These are phyloP conservation scores for Protea cynaroides DNA, from an alignment of 164 flowering plant species.

Conservation along the genomic window DNA sequence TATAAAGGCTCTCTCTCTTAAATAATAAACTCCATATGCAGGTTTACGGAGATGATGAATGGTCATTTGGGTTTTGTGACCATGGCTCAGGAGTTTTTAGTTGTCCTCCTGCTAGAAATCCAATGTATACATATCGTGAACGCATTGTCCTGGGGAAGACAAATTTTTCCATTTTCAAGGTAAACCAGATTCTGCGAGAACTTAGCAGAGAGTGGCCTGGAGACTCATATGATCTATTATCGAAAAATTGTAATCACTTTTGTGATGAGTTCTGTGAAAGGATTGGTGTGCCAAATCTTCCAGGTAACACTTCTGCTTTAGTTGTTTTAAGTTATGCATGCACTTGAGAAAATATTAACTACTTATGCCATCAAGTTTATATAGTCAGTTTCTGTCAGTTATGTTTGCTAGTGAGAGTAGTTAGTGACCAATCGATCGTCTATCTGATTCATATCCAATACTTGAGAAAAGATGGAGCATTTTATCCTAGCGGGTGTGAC, in stretches of 20 bases:
- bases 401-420: no score
- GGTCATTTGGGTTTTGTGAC: constrained; percentile 97
- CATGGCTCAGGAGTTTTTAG: constrained; percentile 88
- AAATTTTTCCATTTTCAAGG: constrained; percentile 44
- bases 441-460: no score
- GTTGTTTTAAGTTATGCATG: neutral
- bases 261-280: constrained; percentile 89
- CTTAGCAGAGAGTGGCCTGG: constrained; percentile 97
- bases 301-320: constrained; percentile 44
- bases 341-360: no score
- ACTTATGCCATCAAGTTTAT: no score
- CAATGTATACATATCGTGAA: constrained; percentile 94
- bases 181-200: constrained; percentile 80
- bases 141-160: constrained; percentile 71
- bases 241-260: constrained; percentile 96
- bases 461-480: no score
- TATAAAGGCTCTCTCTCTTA: no score
- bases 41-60: constrained; percentile 91
- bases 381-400: no score
- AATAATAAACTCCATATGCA: constrained; percentile 14
- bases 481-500: no score
- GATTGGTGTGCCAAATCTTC: constrained; percentile 87
- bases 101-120: constrained; percentile 77
- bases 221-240: constrained; percentile 65
- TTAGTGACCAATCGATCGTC: no score